phyloP scores from a whole-genome alignment of 345 rosid species.

The Citrus australasica region DNA sequence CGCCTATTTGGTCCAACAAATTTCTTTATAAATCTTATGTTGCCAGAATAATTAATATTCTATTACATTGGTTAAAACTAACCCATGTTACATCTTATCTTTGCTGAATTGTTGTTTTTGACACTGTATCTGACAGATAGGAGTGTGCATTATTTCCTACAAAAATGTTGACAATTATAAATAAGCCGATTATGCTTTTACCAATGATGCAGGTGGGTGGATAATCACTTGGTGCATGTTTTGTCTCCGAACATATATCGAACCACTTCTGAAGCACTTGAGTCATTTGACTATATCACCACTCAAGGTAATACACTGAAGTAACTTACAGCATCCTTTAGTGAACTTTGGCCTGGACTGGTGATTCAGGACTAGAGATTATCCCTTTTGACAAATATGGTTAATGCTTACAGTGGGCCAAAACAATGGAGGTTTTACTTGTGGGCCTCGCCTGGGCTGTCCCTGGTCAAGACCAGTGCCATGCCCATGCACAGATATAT shows the following conservation, averaged over 20 bases:
- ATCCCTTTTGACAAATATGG: neutral
- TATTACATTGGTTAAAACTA: neutral
- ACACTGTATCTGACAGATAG: neutral
- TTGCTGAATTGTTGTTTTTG: neutral
- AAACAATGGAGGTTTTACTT: too few species aligned
- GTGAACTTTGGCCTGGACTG: neutral
- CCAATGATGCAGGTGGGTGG: conserved; percentile 71
- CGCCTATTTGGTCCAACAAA: neutral
- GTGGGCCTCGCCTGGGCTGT: neutral
- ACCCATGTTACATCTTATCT: neutral
- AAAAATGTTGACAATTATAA: neutral
- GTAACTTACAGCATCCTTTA: neutral
- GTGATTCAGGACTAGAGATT: neutral
- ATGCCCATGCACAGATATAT: neutral
- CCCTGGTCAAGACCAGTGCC: neutral
- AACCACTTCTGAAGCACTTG: conserved; percentile 72
- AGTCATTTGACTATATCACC: conserved; percentile 87
- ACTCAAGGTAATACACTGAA: conserved; percentile 55
- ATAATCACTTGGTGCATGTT: conserved; percentile 87
- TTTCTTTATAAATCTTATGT: neutral
- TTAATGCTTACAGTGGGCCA: neutral
- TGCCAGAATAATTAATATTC: neutral
- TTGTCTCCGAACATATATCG: conserved; percentile 92
- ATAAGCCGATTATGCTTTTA: conserved; percentile 11
- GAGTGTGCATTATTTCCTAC: neutral